Evolutionary conservation across 2,329 filamentous ascomycete species (phyloP).

Genomic region (Thielaviopsis punctulata): DNA sequence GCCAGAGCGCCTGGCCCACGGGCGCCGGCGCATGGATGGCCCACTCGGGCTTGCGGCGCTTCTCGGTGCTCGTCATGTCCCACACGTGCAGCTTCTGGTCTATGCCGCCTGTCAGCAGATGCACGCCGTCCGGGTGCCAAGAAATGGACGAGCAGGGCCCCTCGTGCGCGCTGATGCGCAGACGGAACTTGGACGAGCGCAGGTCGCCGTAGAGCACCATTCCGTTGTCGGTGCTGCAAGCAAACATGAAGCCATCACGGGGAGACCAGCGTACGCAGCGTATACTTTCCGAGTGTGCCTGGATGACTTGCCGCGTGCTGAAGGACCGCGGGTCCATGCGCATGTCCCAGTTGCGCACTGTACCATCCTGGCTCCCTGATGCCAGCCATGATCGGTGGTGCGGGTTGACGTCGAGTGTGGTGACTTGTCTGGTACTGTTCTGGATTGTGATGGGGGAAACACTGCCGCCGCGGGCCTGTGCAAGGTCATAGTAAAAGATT

Average conservation of each 20-base stretch:
- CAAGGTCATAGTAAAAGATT: conserved; percentile 47
- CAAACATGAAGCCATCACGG: conserved; percentile 42
- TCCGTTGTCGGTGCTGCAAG: conserved; percentile 46
- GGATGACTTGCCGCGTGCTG: conserved; percentile 17
- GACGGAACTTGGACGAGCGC: conserved; percentile 34
- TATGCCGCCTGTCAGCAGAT: conserved; percentile 44
- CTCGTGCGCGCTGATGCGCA: conserved; percentile 45
- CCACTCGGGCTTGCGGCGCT: conserved; percentile 46
- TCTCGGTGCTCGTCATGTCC: conserved; percentile 45
- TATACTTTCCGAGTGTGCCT: conserved; percentile 37
- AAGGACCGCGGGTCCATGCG: conserved; percentile 26
- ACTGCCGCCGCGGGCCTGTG: conserved; percentile 27
- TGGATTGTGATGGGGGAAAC: conserved; percentile 35
- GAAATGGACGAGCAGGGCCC: conserved; percentile 41
- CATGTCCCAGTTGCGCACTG: conserved; percentile 44
- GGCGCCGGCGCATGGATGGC: conserved; percentile 43
- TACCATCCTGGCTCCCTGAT: conserved; percentile 47
- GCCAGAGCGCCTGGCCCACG: conserved; percentile 42
- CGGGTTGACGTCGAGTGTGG: conserved; percentile 45
- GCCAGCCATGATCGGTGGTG: conserved; percentile 39
- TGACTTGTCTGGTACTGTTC: conserved; percentile 46
- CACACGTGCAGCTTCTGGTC: conserved; percentile 48
- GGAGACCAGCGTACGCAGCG: conserved; percentile 50
- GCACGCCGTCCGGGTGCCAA: conserved; percentile 53
- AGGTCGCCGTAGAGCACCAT: conserved; percentile 48